These are phyloP conservation scores for Penicillium odoratum DNA, from an alignment of 495 filamentous ascomycete species.

Conservation along the genomic window DNA sequence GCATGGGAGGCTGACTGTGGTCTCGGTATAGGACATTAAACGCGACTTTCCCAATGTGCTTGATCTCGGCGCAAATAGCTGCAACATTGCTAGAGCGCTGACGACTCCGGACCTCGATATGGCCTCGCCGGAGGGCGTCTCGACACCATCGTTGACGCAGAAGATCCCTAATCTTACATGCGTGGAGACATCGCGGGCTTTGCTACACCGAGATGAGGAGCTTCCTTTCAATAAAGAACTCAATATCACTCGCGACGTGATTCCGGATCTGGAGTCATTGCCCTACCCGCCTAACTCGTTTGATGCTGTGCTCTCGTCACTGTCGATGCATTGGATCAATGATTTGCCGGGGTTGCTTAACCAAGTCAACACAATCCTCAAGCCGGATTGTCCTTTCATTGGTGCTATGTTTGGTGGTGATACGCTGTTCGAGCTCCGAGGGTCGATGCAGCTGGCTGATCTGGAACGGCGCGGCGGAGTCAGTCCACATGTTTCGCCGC, in stretches of 20 bases:
- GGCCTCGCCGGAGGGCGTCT: constrained; percentile 43
- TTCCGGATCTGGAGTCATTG: constrained; percentile 66
- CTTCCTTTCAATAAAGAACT: constrained; percentile 74
- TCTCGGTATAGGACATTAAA: constrained; percentile 75
- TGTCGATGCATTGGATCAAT: constrained; percentile 97
- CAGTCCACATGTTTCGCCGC: constrained; percentile 78
- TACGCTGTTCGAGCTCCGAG: constrained; percentile 89
- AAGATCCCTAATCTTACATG: constrained; percentile 72
- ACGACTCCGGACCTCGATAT: constrained; percentile 63
- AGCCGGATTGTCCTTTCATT: constrained; percentile 89
- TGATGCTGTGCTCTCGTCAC: constrained; percentile 82
- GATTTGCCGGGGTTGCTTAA: constrained; percentile 81
- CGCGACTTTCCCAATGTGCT: constrained; percentile 80
- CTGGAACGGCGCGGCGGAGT: constrained; percentile 86
- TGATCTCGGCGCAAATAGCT: constrained; percentile 93
- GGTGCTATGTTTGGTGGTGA: constrained; percentile 97
- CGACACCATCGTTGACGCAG: constrained; percentile 61
- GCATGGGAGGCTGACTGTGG: not conserved
- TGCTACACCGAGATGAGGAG: constrained; percentile 80
- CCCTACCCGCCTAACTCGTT: constrained; percentile 78
- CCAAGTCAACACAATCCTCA: constrained; percentile 79
- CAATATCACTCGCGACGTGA: constrained; percentile 66
- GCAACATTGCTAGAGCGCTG: constrained; percentile 84
- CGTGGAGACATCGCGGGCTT: constrained; percentile 72
- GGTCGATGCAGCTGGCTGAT: constrained; percentile 90